phyloP scores from a whole-genome alignment of 148 eudicot species.

The Silene latifolia region DNA sequence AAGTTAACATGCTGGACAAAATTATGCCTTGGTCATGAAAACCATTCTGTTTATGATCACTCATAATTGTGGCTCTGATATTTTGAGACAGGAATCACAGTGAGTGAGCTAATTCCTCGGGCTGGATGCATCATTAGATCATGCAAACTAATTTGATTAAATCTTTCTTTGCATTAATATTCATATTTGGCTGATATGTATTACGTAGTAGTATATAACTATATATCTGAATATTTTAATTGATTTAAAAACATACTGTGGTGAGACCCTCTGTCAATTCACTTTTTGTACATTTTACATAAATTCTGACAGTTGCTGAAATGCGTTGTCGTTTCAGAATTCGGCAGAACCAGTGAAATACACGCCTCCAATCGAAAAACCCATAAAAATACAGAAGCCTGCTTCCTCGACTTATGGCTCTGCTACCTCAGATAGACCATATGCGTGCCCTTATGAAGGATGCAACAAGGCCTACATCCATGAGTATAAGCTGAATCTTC shows the following conservation, averaged over 20 bases:
- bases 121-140: neutral
- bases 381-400: slow-evolving; percentile 54
- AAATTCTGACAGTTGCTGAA: neutral
- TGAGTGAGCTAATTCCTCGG: neutral
- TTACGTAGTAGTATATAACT: too few relatives aligned
- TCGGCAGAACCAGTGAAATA: slow-evolving; percentile 45
- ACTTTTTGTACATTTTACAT: neutral
- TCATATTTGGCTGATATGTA: too few relatives aligned
- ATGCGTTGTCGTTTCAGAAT: slow-evolving; percentile 33
- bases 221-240: too few relatives aligned
- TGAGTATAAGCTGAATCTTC: slow-evolving; percentile 93
- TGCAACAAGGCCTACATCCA: slow-evolving; percentile 93
- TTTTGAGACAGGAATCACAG: neutral
- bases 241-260: neutral
- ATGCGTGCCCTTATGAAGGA: slow-evolving; percentile 81
- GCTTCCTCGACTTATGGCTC: slow-evolving; percentile 43
- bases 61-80: neutral
- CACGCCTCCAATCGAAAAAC: slow-evolving; percentile 65
- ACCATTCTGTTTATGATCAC: neutral
- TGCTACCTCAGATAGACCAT: slow-evolving; percentile 72
- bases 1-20: neutral
- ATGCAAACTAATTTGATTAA: neutral
- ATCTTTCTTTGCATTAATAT: neutral
- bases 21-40: neutral
- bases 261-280: neutral